These are phyloP conservation scores for Colletotrichum destructivum DNA, from an alignment of 2,329 filamentous ascomycete genomes.

Conservation along the genomic window DNA sequence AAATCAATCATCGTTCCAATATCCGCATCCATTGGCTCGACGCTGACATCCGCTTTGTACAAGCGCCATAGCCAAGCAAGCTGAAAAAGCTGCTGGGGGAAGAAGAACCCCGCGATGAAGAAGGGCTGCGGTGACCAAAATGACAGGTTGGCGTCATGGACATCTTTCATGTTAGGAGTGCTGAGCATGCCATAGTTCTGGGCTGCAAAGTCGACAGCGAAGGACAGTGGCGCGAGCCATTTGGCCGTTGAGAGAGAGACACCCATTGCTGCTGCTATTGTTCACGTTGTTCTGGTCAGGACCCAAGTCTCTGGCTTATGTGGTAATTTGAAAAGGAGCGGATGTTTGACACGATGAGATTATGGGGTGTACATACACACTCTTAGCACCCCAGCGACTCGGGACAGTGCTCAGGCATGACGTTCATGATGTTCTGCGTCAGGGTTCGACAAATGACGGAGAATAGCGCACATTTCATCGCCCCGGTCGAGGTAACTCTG, in stretches of 20 bases:
- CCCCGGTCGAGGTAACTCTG: neutral
- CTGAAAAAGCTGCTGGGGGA: conserved; percentile 73
- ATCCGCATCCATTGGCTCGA: conserved; percentile 55
- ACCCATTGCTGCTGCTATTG: conserved; percentile 58
- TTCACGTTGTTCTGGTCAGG: no score
- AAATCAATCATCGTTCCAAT: conserved; percentile 66
- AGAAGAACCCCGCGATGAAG: conserved; percentile 74
- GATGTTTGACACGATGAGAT: no score
- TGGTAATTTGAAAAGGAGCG: no score
- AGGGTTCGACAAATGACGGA: neutral
- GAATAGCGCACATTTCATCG: neutral
- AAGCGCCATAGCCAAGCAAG: conserved; percentile 71
- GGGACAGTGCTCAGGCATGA: neutral
- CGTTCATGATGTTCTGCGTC: neutral
- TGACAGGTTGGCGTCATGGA: conserved; percentile 70
- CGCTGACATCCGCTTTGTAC: conserved; percentile 62
- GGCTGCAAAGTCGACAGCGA: conserved; percentile 69
- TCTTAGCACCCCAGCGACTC: neutral
- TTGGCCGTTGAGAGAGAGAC: conserved; percentile 68
- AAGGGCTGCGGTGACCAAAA: conserved; percentile 72
- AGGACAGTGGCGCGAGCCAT: conserved; percentile 68
- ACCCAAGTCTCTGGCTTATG: no score
- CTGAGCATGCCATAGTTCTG: conserved; percentile 73
- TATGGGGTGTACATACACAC: no score
- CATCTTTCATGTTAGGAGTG: conserved; percentile 71